Base-by-base conservation (phyloP, 2,329 filamentous ascomycete species). In the Paraphaeosphaeria minitans region DNA sequence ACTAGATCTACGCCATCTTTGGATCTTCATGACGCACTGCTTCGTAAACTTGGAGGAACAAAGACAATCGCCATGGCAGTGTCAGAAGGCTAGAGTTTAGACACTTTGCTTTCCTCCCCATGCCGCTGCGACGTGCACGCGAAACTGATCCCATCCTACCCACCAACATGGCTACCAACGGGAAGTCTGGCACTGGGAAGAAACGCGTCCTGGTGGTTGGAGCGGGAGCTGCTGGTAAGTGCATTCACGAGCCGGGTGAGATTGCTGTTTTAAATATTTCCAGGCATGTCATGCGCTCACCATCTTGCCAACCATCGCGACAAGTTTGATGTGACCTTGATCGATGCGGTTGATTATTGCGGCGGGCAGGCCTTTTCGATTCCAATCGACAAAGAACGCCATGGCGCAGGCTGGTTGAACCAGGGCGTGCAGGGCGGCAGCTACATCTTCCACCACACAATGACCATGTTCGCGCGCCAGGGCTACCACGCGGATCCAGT, bases 381-480 rank as follows among this genome's bases (percentile, higher is more conserved):
- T 39, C 76, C 81, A 2, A 66, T 88, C 21, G 82, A 87, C 69
- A 81, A 84, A 57, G 73, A 82, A 53, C 81, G 81, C 59, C 81
- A 86, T 70, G 85, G 85, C 9, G 84, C 85, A 24, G 80, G 78
- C 65, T 87, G 83, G 85, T 75, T 87, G 55, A 87, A 87, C 58
- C 84, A 87, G 61, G 85, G 85, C 53, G 85, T 89, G 1, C 86
- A 89, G 66, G 86, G 87, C 31, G 86, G 87, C 16, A 84, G 81
- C 37, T 82, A 87, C 77, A 88, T 88, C 63, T 89, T 89, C 75
- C 85, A 88, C 68, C 87, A 89, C 67, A 89, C 86, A 0, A 84
- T 88, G 79, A 85, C 84, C 53, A 87, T 87, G 81, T 89, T 89
- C 66, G 78, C 81, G 5, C 78, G 82, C 51, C 83, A 87, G 62